Base-by-base conservation (phyloP, 768 basidiomycete species). In the Russula vinacea region DNA sequence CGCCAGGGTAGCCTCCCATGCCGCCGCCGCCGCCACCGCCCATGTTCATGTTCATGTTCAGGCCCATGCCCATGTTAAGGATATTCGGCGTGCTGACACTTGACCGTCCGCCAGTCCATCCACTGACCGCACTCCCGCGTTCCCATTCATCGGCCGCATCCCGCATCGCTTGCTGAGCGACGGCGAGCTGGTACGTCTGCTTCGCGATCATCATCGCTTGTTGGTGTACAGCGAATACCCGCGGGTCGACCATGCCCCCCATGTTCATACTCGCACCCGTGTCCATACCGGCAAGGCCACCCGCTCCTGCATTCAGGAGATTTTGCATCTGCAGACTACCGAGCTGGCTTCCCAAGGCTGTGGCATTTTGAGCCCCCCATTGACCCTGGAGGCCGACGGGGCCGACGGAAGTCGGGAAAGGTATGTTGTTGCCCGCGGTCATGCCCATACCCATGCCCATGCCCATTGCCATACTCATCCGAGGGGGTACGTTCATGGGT, bases 111-210 rank as follows among this genome's bases (percentile, higher is more conserved):
- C 77, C 74, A 19, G 71, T 71, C 67, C 69, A 70, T 54, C 69
- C 70, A 69, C 72, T 66, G 64, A 70, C 72, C 8, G 77, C 83
- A 58, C 89, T 91, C 8, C 84, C 82, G 39, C 92, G 85, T 72
- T 94, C 92, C 92, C 92, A 94, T 72, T 94, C 91, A 37, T 94
- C 92, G 22, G 83, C 90, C n/a, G 92, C 92, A 9, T 86, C 84
- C 9, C 85, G 88, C 83, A 93, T 88, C 5, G 92, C 92, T 68
- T 94, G 92, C 74, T 92, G 92, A 6, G 92, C 92, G 49, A 94
- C 88, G 3, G 92, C 89, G 79, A 89, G 84, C 74, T 94, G 92
- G 71, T 92, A 94, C 4, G 92, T 86, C 74, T 94, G 92, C 74
- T 94, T 94, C 58, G 92, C 92, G 60, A 80, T 76, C 77, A 91